Evolutionary conservation across 345 rosid species (phyloP).

Genomic region (Excoecaria cochinchinensis): DNA sequence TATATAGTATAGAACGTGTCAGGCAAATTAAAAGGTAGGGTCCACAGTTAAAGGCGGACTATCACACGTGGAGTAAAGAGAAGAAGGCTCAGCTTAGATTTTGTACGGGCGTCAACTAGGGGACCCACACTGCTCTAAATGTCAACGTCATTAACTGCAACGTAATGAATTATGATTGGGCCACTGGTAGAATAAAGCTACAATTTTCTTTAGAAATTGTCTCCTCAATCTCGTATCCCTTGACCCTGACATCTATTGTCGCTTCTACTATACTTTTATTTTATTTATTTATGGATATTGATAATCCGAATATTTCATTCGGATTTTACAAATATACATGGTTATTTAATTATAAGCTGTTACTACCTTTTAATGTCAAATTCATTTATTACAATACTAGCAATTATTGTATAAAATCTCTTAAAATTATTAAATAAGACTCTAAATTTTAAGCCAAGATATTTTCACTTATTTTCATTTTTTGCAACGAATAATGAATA

Average conservation of each 20-base stretch:
- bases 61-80: slow-evolving; percentile 18
- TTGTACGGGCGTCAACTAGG: slow-evolving; percentile 18
- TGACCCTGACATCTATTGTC: slow-evolving; percentile 26
- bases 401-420: too few relatives aligned
- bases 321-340: too few relatives aligned
- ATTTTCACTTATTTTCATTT: too few relatives aligned
- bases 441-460: too few relatives aligned
- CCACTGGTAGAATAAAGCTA: slow-evolving; percentile 24
- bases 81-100: background rate
- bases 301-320: too few relatives aligned
- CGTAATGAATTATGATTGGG: slow-evolving; percentile 23
- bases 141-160: slow-evolving; percentile 16
- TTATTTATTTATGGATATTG: too few relatives aligned
- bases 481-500: too few relatives aligned
- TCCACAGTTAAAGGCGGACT: background rate
- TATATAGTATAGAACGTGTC: slow-evolving; percentile 15
- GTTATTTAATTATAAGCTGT: too few relatives aligned
- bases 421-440: too few relatives aligned
- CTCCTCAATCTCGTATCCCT: slow-evolving; percentile 10
- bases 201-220: background rate
- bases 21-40: background rate
- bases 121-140: slow-evolving; percentile 5
- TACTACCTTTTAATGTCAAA: too few relatives aligned
- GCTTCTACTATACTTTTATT: too few relatives aligned
- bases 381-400: too few relatives aligned